These are phyloP conservation scores for Pseudozyma tsukubaensis DNA, from an alignment of 1,284 basidiomycete species.

Conservation along the genomic window DNA sequence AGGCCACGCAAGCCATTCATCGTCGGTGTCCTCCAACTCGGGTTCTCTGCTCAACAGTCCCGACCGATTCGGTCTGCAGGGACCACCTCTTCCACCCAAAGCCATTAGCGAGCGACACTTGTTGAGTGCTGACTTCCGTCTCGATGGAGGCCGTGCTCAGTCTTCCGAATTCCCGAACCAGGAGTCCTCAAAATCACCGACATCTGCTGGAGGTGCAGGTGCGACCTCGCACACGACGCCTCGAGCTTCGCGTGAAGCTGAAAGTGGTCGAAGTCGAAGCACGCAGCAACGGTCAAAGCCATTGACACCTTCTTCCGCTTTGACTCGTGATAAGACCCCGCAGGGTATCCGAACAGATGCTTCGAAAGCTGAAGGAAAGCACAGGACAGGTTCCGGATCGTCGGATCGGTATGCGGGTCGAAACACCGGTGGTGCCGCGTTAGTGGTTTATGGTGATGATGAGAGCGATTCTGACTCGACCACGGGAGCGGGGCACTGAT, in stretches of 20 bases:
- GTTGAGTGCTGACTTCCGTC: slow-evolving; percentile 60
- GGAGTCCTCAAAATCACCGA: neutral
- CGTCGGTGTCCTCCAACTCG: slow-evolving; percentile 29
- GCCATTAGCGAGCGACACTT: slow-evolving; percentile 63
- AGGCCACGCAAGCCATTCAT: slow-evolving; percentile 8
- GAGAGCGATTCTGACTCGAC: slow-evolving; percentile 54
- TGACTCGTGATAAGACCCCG: slow-evolving; percentile 37
- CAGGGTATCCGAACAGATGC: slow-evolving; percentile 18
- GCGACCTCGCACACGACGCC: slow-evolving; percentile 10
- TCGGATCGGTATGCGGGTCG: slow-evolving; percentile 9
- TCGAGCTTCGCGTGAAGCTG: slow-evolving; percentile 6
- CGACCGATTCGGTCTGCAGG: slow-evolving; percentile 60
- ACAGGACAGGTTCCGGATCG: slow-evolving; percentile 3
- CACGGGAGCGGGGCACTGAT: slow-evolving; percentile 33
- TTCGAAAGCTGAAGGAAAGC: slow-evolving; percentile 1
- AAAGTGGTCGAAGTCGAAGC: slow-evolving; percentile 25
- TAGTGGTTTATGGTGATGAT: slow-evolving; percentile 66
- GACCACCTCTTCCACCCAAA: slow-evolving; percentile 59
- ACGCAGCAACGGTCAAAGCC: slow-evolving; percentile 16
- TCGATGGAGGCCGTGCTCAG: slow-evolving; percentile 35
- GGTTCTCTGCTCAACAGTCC: slow-evolving; percentile 54
- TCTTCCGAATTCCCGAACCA: neutral
- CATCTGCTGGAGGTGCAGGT: neutral
- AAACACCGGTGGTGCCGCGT: slow-evolving; percentile 46
- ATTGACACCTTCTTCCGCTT: slow-evolving; percentile 41